Evolutionary conservation across 805 yeast species (phyloP).

Genomic region (Ogataea naganishii): DNA sequence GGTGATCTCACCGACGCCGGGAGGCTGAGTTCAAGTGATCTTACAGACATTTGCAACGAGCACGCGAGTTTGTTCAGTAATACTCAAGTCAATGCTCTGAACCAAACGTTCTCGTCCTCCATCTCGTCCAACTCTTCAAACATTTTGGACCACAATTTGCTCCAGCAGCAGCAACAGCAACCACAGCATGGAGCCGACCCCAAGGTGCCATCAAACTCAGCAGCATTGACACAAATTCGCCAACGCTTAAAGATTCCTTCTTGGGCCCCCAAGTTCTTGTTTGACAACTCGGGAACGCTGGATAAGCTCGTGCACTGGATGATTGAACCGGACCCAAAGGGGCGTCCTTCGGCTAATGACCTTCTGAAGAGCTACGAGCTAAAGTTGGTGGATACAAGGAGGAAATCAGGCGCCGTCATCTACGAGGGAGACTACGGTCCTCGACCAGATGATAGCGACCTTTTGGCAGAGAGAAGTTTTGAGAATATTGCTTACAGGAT

Average conservation of each 20-base stretch:
- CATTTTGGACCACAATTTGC: slow-evolving; percentile 3
- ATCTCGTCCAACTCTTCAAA: background rate
- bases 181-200: slow-evolving; percentile 1
- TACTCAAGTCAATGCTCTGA: background rate
- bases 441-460: slow-evolving; percentile 32
- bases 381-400: slow-evolving; percentile 62
- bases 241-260: slow-evolving; percentile 39
- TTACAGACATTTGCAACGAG: slow-evolving; percentile 23
- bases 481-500: no score
- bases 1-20: slow-evolving; percentile 97
- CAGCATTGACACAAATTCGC: slow-evolving; percentile 5
- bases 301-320: slow-evolving; percentile 81
- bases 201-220: slow-evolving; percentile 1
- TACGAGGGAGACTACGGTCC: slow-evolving; percentile 97
- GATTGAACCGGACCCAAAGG: slow-evolving; percentile 76
- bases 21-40: slow-evolving; percentile 63
- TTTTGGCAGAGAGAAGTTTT: slow-evolving; percentile 10
- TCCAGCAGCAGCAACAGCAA: slow-evolving; percentile 3
- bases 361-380: slow-evolving; percentile 70
- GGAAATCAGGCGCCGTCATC: slow-evolving; percentile 89
- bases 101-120: slow-evolving; percentile 5
- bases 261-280: slow-evolving; percentile 84
- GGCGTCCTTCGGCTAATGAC: slow-evolving; percentile 72
- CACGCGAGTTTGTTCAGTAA: slow-evolving; percentile 8
- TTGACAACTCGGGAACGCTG: slow-evolving; percentile 60